Conservation (phyloP, 441 rosid species). For the Populus hybrid region DNA sequence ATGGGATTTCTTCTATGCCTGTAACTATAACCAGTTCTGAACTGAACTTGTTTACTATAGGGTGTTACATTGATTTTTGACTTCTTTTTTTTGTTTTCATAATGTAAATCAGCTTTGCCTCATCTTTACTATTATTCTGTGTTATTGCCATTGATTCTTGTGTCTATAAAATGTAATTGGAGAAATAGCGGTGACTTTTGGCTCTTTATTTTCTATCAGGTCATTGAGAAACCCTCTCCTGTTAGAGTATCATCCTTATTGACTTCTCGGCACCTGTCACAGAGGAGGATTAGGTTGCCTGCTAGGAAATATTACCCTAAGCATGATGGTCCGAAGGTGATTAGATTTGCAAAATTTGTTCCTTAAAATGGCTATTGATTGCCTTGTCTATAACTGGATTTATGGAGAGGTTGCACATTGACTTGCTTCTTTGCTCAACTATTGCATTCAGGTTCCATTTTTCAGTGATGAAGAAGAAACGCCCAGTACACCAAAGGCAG, state of each 20-base stretch:
- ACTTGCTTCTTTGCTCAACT: slow-evolving; percentile 6
- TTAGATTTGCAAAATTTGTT: slow-evolving; percentile 5
- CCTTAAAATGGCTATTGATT: neutral
- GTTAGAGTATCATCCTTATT: slow-evolving; percentile 75
- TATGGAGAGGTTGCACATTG: neutral
- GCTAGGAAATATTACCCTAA: slow-evolving; percentile 80
- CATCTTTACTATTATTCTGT: neutral
- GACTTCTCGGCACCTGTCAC: slow-evolving; percentile 82
- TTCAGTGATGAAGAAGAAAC: too few relatives aligned
- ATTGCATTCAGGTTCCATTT: too few relatives aligned
- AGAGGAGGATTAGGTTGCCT: slow-evolving; percentile 73
- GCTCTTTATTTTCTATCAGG: slow-evolving; percentile 38
- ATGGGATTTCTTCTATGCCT: slow-evolving; percentile 94
- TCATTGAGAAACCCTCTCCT: slow-evolving; percentile 78
- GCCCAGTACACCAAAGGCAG: slow-evolving; percentile 85
- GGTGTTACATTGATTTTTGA: neutral
- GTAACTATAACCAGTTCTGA: slow-evolving; percentile 41
- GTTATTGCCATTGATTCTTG: neutral
- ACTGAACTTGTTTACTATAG: neutral
- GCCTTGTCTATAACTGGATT: neutral
- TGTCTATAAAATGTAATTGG: neutral
- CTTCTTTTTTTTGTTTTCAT: neutral
- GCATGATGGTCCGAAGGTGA: slow-evolving; percentile 67
- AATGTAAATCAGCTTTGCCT: neutral
- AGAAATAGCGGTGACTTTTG: neutral